Percentiles rank a stretch among this genome's conserved stretches.
These are phyloP conservation scores for rapeseed (Brassica napus) DNA, from an alignment of 345 rosid genomes.

Conservation along the genomic window DNA sequence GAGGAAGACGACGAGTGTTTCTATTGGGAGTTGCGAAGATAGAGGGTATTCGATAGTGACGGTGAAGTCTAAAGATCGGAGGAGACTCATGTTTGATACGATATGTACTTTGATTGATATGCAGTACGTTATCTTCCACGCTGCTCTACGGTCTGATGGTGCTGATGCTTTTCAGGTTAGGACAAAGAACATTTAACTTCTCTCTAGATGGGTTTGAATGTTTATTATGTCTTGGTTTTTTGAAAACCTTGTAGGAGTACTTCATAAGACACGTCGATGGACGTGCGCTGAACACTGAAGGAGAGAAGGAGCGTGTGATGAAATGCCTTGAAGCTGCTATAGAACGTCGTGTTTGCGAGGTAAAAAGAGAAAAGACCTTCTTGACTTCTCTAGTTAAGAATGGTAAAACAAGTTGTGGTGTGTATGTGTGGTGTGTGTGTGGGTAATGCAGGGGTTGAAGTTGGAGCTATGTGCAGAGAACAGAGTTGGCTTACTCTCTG, in stretches of 20 bases:
- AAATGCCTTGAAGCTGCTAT: slow-evolving; percentile 95
- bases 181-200: neutral
- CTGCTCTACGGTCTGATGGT: slow-evolving; percentile 50
- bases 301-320: slow-evolving; percentile 90
- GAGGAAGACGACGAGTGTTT: slow-evolving; percentile 40
- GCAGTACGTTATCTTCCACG: slow-evolving; percentile 85
- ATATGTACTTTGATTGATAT: slow-evolving; percentile 72
- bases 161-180: slow-evolving; percentile 66
- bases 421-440: slow-evolving; percentile 18
- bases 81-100: slow-evolving; percentile 75
- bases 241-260: slow-evolving; percentile 60
- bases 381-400: slow-evolving; percentile 26
- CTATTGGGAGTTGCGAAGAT: slow-evolving; percentile 63
- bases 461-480: slow-evolving; percentile 61
- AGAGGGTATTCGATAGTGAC: slow-evolving; percentile 69
- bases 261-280: slow-evolving; percentile 90
- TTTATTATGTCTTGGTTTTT: slow-evolving; percentile 7
- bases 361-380: neutral
- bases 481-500: slow-evolving; percentile 63
- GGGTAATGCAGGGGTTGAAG: slow-evolving; percentile 56
- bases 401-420: slow-evolving; percentile 26
- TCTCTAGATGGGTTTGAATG: neutral
- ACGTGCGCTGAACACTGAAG: slow-evolving; percentile 85
- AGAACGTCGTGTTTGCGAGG: slow-evolving; percentile 60
- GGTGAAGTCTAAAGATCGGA: slow-evolving; percentile 62